Base-by-base conservation (phyloP, 1,284 basidiomycete genomes). In the Trametes polyzona region DNA sequence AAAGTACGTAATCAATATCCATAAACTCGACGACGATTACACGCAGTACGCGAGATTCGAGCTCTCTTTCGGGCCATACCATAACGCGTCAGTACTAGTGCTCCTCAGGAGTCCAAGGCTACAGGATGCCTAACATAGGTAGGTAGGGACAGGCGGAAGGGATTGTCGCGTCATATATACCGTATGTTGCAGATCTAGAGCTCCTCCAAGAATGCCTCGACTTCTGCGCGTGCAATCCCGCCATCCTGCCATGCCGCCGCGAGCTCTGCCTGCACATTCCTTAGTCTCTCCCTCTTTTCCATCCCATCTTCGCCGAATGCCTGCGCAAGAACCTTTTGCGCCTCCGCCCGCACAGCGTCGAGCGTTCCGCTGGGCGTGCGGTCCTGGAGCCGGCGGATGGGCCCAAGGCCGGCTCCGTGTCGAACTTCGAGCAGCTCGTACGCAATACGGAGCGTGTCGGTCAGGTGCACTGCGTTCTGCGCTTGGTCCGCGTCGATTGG, bases 401-500 rank as follows among this genome's bases (percentile, higher is more conserved):
- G 61, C 57, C 60, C 57, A 9, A 65, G 49, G 10, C 66, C 67
- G 3, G 24, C 11, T 16, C 61, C 63, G 10, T 58, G 58, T 11
- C 66, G 61, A 2, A 66, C 66, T 40, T 67, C 61, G 26, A 67
- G 16, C 16, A 67, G 47, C 48, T 67, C 61, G 53, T 64, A 67
- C 6, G 63, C 66, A n/a, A 67, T 56, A 14, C 58, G 49, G 35
- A 65, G 61, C 17, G 40, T 57, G 11, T 64, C 52, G 3, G 58
- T 46, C 9, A 64, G 40, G 36, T 61, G 52, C 2, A 65, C 43
- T 17, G 66, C 65, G 48, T 64, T 66, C 5, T 29, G 8, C 10
- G 65, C 63, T 37, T 70, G 67, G 53, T 70, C 67, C 12, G 52
- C 62, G 36, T 42, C 36, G 49, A 66, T 63, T 0, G 67, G 67